These are phyloP conservation scores for Monosporozyma yasuniensis DNA, from an alignment of 805 yeast genomes.

Conservation along the genomic window DNA sequence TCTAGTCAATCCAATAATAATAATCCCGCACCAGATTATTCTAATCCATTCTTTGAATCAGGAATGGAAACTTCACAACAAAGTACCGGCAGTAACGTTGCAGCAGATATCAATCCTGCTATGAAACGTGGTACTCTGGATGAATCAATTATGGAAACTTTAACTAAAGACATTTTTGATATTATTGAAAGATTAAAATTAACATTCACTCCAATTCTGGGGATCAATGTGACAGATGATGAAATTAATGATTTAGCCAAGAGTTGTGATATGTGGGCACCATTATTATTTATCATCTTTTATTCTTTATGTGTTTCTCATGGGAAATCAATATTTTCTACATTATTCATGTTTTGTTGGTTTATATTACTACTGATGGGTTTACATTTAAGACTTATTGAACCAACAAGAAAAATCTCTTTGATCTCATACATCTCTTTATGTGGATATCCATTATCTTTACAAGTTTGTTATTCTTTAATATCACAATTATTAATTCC, in stretches of 20 bases:
- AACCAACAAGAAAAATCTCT: constrained; percentile 19
- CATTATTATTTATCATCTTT: constrained; percentile 23
- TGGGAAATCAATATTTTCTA: constrained; percentile 25
- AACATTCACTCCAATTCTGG: neutral
- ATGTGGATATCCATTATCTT: constrained; percentile 29
- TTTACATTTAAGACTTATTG: constrained; percentile 23
- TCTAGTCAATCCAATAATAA: neutral
- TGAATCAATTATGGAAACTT: constrained; percentile 23
- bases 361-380: constrained; percentile 21
- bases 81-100: neutral
- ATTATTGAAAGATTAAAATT: constrained; percentile 24
- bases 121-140: constrained; percentile 28
- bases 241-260: constrained; percentile 3
- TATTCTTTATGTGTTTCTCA: constrained; percentile 28
- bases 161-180: constrained; percentile 25
- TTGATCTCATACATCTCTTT: constrained; percentile 27
- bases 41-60: neutral
- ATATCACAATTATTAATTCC: constrained; percentile 23
- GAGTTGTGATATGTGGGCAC: constrained; percentile 31
- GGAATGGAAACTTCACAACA: neutral
- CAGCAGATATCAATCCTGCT: neutral
- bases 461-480: constrained; percentile 24
- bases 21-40: neutral
- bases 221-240: neutral
- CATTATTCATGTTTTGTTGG: constrained; percentile 28